phyloP scores from a whole-genome alignment of 164 flowering plant genomes.

The Platanus orientalis region DNA sequence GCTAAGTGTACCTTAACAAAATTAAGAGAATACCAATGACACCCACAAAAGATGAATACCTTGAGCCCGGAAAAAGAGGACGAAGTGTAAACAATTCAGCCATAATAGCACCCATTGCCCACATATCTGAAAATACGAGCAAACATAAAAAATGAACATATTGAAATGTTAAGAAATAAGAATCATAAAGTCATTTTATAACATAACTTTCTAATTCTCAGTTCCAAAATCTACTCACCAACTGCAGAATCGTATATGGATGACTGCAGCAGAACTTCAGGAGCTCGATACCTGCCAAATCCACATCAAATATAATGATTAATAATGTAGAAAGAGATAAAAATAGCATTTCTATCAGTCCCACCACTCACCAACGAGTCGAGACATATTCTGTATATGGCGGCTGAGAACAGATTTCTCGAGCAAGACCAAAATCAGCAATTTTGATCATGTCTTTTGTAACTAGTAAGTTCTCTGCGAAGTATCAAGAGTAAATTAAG shows the following conservation, averaged over 20 bases:
- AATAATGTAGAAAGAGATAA: background rate
- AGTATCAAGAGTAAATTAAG: background rate
- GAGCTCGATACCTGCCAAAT: conserved; percentile 85
- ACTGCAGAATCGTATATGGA: conserved; percentile 72
- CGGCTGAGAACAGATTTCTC: conserved; percentile 70
- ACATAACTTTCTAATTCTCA: background rate
- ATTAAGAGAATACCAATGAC: background rate
- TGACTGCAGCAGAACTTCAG: conserved; percentile 92
- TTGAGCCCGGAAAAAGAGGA: conserved; percentile 89
- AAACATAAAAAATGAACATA: background rate
- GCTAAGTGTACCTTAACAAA: too few species aligned
- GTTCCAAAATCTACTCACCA: conserved; percentile 45
- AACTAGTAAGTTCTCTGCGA: conserved; percentile 75
- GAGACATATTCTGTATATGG: conserved; percentile 53
- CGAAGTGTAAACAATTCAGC: conserved; percentile 85
- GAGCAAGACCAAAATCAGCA: conserved; percentile 98
- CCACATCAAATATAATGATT: background rate
- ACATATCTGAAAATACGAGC: conserved; percentile 57
- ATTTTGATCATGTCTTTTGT: conserved; percentile 70
- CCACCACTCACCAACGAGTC: conserved; percentile 61
- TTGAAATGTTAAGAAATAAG: background rate
- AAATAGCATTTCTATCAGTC: background rate
- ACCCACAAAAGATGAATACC: conserved; percentile 39
- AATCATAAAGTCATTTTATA: background rate
- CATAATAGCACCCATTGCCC: conserved; percentile 99